Evolutionary conservation across 768 basidiomycete genomes (phyloP).

Genomic region (Hypsizygus marmoreus): DNA sequence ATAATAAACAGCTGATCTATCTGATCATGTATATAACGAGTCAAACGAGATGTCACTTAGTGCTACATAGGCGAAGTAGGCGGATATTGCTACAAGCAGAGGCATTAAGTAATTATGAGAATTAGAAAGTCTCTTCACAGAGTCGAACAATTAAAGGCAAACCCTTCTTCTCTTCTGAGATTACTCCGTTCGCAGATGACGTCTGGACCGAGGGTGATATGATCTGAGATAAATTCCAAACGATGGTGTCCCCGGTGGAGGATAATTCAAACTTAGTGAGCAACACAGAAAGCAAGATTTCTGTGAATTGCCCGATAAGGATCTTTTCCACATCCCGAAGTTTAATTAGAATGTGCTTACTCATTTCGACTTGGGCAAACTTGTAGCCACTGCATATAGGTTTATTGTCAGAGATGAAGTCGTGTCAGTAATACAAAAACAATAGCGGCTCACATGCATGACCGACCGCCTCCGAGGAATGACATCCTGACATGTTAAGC

Average conservation of each 20-base stretch:
- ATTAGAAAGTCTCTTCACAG: not conserved
- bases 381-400: slow-evolving; percentile 42
- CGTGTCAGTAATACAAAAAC: not conserved
- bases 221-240: slow-evolving; percentile 51
- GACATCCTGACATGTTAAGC: slow-evolving; percentile 43
- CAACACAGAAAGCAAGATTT: slow-evolving; percentile 40
- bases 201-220: slow-evolving; percentile 43
- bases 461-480: slow-evolving; percentile 54
- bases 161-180: slow-evolving; percentile 35
- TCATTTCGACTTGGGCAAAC: slow-evolving; percentile 60
- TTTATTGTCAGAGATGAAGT: not conserved
- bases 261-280: slow-evolving; percentile 38
- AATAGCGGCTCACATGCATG: slow-evolving; percentile 48
- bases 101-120: not conserved
- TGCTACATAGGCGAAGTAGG: too few relatives aligned
- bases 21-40: too few relatives aligned
- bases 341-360: slow-evolving; percentile 38
- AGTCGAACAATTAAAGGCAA: slow-evolving; percentile 33
- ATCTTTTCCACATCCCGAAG: not conserved
- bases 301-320: slow-evolving; percentile 20
- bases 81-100: not conserved
- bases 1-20: too few relatives aligned
- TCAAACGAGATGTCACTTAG: too few relatives aligned
- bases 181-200: slow-evolving; percentile 11
- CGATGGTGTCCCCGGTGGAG: slow-evolving; percentile 36